Base-by-base conservation (phyloP, 164 flowering plant species). In the Liquidambar formosana region DNA sequence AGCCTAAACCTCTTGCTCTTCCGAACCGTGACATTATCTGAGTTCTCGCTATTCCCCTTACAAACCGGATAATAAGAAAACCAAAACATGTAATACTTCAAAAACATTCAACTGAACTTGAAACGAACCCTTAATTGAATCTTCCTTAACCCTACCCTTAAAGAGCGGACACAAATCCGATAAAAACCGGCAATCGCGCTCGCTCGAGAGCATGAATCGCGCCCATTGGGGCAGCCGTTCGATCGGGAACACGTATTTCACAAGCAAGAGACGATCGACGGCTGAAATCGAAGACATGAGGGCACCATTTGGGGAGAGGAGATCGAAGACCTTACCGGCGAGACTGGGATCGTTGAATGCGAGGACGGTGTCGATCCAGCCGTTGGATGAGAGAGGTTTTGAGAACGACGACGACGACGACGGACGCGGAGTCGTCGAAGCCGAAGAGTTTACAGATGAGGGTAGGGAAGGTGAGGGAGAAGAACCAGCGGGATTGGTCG, bases 11-110 rank as follows among this genome's bases (percentile, higher is more conserved):
- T 78, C 45, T 66, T 72, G 19, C 59, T 77, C 47, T 78, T 84
- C 57, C 63, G 72, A 28, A 65, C 68, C 0, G 77, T 77, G 16
- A 58, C 76, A 0, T 65, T 46, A 28, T 68, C 71, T 0, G 66
- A 44, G 74, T 65, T 77, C 71, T 83, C 91, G 60, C 54, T 61
- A 41, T 74, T 85, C n/a, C 90, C 93, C 70, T 74, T 82, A 68
- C 88, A 88, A 71, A 93, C 86, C 25, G 96, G 96, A 67, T 85
- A 93, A 75, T 91, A 93, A 12, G 93, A 94, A 75, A 91, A 93
- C 97, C 98, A 93, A 49, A 93, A 91, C 82, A 91, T 69, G 66
- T 80, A 93, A 72, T 91, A 93, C 71, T 91, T n/a, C 94, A 60
- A 93, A 88, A 57, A 93, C 89, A 76, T 90, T 88, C 84, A 93